These are phyloP conservation scores for Auxenochlorella pyrenoidosa DNA, from an alignment of 139 green algal genomes.

Conservation along the genomic window DNA sequence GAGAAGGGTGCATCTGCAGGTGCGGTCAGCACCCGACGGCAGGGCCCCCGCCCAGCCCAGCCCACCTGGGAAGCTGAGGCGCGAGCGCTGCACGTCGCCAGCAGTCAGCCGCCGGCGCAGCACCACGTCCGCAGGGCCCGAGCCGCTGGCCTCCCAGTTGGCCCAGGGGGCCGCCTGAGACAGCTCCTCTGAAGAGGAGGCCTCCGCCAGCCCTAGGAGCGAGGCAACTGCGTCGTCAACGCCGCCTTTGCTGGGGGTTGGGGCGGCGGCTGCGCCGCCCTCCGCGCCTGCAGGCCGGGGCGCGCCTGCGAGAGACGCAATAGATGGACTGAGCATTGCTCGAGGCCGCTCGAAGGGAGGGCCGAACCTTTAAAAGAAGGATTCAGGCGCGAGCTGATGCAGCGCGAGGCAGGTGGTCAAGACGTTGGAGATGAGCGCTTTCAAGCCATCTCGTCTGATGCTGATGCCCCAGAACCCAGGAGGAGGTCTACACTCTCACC, in stretches of 20 bases:
- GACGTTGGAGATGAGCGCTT: no score
- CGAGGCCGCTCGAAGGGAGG: no score
- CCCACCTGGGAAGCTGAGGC: slow-evolving; percentile 11
- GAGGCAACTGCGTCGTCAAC: slow-evolving; percentile 20
- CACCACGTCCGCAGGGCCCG: not conserved
- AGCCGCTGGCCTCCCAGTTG: slow-evolving; percentile 10
- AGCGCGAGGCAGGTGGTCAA: no score
- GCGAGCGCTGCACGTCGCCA: not conserved
- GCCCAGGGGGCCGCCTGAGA: not conserved
- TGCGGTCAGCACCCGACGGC: no score
- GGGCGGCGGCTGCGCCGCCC: not conserved
- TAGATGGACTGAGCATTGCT: not conserved
- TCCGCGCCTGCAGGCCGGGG: not conserved
- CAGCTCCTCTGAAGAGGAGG: not conserved
- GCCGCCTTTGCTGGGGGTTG: not conserved
- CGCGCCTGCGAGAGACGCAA: not conserved
- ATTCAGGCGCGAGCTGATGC: no score
- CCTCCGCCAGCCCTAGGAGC: slow-evolving; percentile 22
- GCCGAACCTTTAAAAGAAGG: no score
- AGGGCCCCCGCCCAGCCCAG: no score
- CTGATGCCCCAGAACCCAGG: no score
- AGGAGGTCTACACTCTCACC: no score
- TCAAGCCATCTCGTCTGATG: no score
- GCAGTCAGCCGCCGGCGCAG: not conserved
- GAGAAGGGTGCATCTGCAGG: not conserved